Evolutionary conservation across 139 green algal species (phyloP).

Genomic region (Desmodesmus armatus): DNA sequence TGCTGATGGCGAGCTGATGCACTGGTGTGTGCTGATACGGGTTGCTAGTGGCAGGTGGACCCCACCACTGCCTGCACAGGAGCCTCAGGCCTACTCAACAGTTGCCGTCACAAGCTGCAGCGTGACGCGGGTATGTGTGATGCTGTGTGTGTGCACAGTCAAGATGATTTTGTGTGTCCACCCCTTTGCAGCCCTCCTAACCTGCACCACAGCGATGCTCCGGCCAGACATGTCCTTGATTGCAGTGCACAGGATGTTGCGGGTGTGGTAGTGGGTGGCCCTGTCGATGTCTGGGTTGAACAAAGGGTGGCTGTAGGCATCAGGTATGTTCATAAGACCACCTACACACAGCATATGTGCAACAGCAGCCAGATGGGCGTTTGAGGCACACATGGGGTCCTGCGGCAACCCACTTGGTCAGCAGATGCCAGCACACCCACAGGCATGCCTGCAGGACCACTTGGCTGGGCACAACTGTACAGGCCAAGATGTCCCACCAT

Average conservation of each 20-base stretch:
- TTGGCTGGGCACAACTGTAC: neutral
- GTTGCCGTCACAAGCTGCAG: too few species aligned
- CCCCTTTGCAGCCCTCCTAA: slow-evolving; percentile 13
- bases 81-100: too few species aligned
- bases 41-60: neutral
- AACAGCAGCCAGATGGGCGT: too few species aligned
- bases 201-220: slow-evolving; percentile 79
- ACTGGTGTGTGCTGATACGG: too few species aligned
- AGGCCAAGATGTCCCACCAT: too few species aligned
- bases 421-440: neutral
- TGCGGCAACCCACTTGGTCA: too few species aligned
- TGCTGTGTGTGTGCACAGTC: too few species aligned
- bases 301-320: slow-evolving; percentile 67
- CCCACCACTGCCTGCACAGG: neutral
- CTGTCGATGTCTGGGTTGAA: slow-evolving; percentile 72
- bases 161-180: neutral
- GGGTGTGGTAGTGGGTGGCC: slow-evolving; percentile 65
- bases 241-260: slow-evolving; percentile 71
- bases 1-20: too few species aligned
- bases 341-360: slow-evolving; percentile 45
- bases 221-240: slow-evolving; percentile 66
- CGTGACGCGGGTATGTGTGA: too few species aligned
- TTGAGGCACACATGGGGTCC: too few species aligned
- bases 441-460: neutral
- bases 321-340: slow-evolving; percentile 69